Evolutionary conservation across 1,284 basidiomycete genomes (phyloP).

Genomic region (Ganoderma leucocontextum): DNA sequence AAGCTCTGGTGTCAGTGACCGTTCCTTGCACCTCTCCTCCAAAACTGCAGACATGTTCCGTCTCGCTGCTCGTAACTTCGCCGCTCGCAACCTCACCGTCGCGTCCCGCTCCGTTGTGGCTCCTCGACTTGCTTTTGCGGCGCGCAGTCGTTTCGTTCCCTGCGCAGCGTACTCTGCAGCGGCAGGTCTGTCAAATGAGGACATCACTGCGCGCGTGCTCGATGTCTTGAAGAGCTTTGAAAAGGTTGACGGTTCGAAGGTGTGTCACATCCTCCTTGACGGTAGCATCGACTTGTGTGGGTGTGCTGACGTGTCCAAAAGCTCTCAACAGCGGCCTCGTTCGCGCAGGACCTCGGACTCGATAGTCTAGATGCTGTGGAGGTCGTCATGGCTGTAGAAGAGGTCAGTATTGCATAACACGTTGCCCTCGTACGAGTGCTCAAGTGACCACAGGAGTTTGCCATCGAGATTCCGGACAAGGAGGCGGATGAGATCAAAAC

Average conservation of each 20-base stretch:
- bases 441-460: slow-evolving; percentile 69
- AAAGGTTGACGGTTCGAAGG: slow-evolving; percentile 91
- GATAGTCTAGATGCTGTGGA: slow-evolving; percentile 99
- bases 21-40: slow-evolving; percentile 24
- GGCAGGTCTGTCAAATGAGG: slow-evolving; percentile 76
- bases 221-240: slow-evolving; percentile 95
- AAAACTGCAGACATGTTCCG: slow-evolving; percentile 49
- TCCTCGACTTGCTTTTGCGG: slow-evolving; percentile 39
- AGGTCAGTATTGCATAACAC: slow-evolving; percentile 61
- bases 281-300: slow-evolving; percentile 1
- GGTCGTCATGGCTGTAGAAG: slow-evolving; percentile 99
- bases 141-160: slow-evolving; percentile 44
- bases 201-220: slow-evolving; percentile 85
- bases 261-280: slow-evolving; percentile 43
- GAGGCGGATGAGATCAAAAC: slow-evolving; percentile 99
- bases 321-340: slow-evolving; percentile 81
- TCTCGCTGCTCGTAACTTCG: slow-evolving; percentile 47
- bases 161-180: slow-evolving; percentile 80
- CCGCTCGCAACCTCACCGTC: slow-evolving; percentile 38
- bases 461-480: slow-evolving; percentile 94
- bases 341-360: slow-evolving; percentile 90
- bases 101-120: slow-evolving; percentile 32
- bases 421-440: neutral
- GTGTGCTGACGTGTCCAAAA: slow-evolving; percentile 43
- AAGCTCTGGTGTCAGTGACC: slow-evolving; percentile 22